Base-by-base conservation (phyloP, 768 basidiomycete species). In the Boletus coccyginus region DNA sequence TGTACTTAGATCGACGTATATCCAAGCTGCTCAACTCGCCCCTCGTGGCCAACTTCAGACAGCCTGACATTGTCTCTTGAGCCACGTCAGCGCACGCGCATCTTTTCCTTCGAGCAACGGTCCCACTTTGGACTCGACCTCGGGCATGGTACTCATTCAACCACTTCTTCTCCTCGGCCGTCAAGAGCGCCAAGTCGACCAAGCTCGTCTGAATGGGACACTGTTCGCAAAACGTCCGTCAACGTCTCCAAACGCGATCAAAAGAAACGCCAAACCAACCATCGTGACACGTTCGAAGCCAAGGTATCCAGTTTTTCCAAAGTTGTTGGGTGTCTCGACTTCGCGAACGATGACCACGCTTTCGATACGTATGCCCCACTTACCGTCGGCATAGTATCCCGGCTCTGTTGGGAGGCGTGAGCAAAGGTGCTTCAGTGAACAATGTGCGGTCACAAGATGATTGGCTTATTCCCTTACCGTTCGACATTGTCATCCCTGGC, bases 311-410 rank as follows among this genome's bases (percentile, higher is more conserved):
- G 84, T 83, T 31, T 86, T 81, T 2, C 91, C 93, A 68, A 95
- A 98, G 60, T 82, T 80, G 66, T 92, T 81, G 52, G 85, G 82
- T 1, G 92, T 93, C 51, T 87, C 70, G 11, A 73, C 86, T 43
- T 86, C 80, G 47, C 81, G 79, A 5, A 96, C 89, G 19, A 96
- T 76, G 21, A 94, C 84, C 42, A 98, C 80, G 70, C 84, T 94
- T 74, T 99, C 96, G 63, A 96, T 92, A 5, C 97, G 86, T 63
- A 98, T 93, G 3, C 95, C 96, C 65, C 87, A 98, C 44, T 79
- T 75, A 2, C 94, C 96, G 63, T 98, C 94, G 9, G 84, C 85
- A 68, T 97, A 97, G 70, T 89, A 96, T 10, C 94, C 94, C 1
- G 94, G 94, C 61, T 96, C 94, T 84, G 35, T 57, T 36, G 16